These are phyloP conservation scores for Penicillium dipodomyicola DNA, from an alignment of 495 filamentous ascomycete genomes.

Conservation along the genomic window DNA sequence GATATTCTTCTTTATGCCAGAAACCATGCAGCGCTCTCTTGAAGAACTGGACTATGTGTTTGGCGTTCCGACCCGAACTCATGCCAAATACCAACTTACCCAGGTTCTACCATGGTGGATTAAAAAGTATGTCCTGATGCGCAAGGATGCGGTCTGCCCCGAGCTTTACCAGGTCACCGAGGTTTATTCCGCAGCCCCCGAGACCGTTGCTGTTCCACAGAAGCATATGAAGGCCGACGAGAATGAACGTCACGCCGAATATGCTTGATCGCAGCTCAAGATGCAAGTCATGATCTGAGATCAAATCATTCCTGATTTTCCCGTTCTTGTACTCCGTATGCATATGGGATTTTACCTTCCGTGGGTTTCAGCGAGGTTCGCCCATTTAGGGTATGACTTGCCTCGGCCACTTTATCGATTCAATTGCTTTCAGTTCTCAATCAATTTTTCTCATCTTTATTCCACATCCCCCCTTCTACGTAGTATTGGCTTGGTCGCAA, in stretches of 20 bases:
- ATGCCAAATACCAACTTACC: constrained; percentile 49
- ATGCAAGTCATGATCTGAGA: not conserved
- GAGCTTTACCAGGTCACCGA: constrained; percentile 37
- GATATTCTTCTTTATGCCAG: constrained; percentile 64
- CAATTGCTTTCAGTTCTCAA: not conserved
- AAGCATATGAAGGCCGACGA: not conserved
- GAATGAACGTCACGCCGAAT: not conserved
- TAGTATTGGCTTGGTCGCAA: not conserved
- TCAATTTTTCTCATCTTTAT: not conserved
- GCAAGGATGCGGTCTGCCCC: constrained; percentile 38
- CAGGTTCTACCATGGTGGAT: constrained; percentile 53
- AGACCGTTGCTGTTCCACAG: not conserved
- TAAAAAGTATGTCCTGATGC: constrained; percentile 46
- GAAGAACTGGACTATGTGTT: constrained; percentile 63
- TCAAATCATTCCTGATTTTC: not conserved
- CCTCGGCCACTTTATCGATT: not conserved
- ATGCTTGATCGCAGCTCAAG: not conserved
- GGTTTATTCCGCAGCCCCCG: not conserved
- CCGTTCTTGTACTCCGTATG: not conserved
- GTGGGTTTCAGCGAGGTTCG: not conserved
- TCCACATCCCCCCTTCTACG: not conserved
- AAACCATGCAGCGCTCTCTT: constrained; percentile 60
- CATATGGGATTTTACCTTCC: not conserved
- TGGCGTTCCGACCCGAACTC: constrained; percentile 47
- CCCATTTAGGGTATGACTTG: constrained; percentile 1